Evolutionary conservation across 805 yeast genomes (phyloP), one percentile per base, ranked within the genome.

Genomic region (Sugiyamaella chiloensis): DNA sequence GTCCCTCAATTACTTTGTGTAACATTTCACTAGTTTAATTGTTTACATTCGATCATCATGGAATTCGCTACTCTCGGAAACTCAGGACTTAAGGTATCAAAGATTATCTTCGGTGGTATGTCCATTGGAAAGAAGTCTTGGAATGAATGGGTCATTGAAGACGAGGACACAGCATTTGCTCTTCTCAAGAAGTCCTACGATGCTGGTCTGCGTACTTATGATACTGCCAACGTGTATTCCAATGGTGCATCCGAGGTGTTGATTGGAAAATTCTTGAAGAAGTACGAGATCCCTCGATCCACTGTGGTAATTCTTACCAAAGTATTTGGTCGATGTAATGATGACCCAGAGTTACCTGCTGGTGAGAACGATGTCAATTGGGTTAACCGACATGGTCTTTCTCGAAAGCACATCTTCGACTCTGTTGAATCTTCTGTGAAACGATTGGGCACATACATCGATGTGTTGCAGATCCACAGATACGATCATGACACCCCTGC

Each of bases 381-480:
- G 49, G 55, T 60, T 36, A 73, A 73, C 53, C 56, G 65, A 9
- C 47, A 53, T 31, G 79, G 79, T 1, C 56, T 68, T 30, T 69
- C 74, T 1, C 59, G 76, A 44, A 75, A 74, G 52, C 77, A 75
- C 57, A 71, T 75, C 30, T 51, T 75, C 30, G 77, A 72, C 53
- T 75, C 75, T 2, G 76, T 66, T 5, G 62, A 66, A 42, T 67
- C 57, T 5, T 68, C 75, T 2, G 65, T 66, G 11, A 61, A 64
- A 48, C 60, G 78, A 40, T 63, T 75, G 41, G 78, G 78, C 2
- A 74, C 78, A 2, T 72, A 74, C 55, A 69, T 74, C 39, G 79
- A 74, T 56, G 68, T 80, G 23, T 63, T 70, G 14, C 84, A 78
- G 62, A 76, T 80, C 54, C 85, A 80, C 61, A 62, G 85, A 50